phyloP scores from a whole-genome alignment of 1,139 yeast species.

The Geotrichum klebahnii region DNA sequence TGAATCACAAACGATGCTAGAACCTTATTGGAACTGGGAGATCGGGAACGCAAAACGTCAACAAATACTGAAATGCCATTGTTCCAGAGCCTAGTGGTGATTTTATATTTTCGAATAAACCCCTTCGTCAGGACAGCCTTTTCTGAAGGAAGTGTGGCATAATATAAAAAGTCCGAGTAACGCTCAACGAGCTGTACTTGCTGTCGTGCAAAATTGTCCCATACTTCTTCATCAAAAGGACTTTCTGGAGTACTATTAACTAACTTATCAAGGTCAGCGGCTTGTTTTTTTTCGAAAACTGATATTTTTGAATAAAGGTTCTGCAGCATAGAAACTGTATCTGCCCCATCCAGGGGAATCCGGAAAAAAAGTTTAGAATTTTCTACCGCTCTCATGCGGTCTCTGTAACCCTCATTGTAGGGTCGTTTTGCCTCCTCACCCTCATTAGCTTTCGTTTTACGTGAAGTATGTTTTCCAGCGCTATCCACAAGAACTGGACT shows the following conservation, averaged over 20 bases:
- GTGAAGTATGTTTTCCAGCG: not conserved
- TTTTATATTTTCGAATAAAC: constrained; percentile 33
- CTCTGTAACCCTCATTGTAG: constrained; percentile 20
- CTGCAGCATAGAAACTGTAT: constrained; percentile 11
- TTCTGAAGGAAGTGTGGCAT: constrained; percentile 8
- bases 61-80: constrained; percentile 35
- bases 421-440: constrained; percentile 8
- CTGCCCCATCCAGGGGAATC: not conserved
- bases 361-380: constrained; percentile 14
- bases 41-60: constrained; percentile 30
- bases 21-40: constrained; percentile 31
- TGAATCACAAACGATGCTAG: constrained; percentile 32
- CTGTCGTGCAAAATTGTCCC: constrained; percentile 13
- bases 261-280: not conserved
- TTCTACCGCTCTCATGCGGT: constrained; percentile 20
- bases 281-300: constrained; percentile 11
- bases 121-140: constrained; percentile 6
- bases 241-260: not conserved
- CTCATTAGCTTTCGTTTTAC: not conserved
- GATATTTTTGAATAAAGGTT: constrained; percentile 7
- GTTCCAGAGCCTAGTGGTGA: constrained; percentile 37
- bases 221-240: constrained; percentile 13
- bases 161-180: constrained; percentile 18
- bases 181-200: constrained; percentile 16
- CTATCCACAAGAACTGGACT: too few relatives aligned